Evolutionary conservation across 1,284 basidiomycete species (phyloP).

Genomic region (Cryptococcus deneoformans): DNA sequence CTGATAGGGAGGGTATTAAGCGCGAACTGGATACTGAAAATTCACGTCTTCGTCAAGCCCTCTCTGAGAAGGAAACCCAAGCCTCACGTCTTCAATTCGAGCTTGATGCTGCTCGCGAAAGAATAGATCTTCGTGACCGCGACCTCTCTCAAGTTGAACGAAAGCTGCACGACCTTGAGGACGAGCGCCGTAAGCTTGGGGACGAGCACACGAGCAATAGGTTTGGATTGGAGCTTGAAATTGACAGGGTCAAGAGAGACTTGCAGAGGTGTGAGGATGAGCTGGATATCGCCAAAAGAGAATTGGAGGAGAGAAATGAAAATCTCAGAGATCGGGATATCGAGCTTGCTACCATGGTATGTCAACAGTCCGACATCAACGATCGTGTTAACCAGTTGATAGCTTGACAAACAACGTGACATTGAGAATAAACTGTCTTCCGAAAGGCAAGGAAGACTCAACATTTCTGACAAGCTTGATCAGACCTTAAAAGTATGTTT

Average conservation of each 20-base stretch:
- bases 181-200: constrained; percentile 62
- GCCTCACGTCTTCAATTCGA: constrained; percentile 41
- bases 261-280: constrained; percentile 77
- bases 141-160: constrained; percentile 73
- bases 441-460: constrained; percentile 78
- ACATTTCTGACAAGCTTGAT: constrained; percentile 84
- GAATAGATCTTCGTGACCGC: constrained; percentile 46
- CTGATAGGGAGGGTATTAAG: constrained; percentile 44
- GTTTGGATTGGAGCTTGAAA: constrained; percentile 85
- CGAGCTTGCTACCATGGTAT: constrained; percentile 63
- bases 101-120: constrained; percentile 51
- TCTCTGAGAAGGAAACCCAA: constrained; percentile 50
- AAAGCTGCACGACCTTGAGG: constrained; percentile 59
- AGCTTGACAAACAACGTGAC: constrained; percentile 73
- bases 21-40: constrained; percentile 50
- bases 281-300: constrained; percentile 66
- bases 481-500: constrained; percentile 54
- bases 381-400: background rate
- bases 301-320: constrained; percentile 66
- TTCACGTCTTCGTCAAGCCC: constrained; percentile 42
- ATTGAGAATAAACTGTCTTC: constrained; percentile 70
- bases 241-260: constrained; percentile 84
- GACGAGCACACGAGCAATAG: constrained; percentile 77
- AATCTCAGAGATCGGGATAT: constrained; percentile 65
- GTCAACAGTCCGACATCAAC: constrained; percentile 12